Evolutionary conservation across 2,329 filamentous ascomycete genomes (phyloP).

Genomic region (Talaromyces sp.): DNA sequence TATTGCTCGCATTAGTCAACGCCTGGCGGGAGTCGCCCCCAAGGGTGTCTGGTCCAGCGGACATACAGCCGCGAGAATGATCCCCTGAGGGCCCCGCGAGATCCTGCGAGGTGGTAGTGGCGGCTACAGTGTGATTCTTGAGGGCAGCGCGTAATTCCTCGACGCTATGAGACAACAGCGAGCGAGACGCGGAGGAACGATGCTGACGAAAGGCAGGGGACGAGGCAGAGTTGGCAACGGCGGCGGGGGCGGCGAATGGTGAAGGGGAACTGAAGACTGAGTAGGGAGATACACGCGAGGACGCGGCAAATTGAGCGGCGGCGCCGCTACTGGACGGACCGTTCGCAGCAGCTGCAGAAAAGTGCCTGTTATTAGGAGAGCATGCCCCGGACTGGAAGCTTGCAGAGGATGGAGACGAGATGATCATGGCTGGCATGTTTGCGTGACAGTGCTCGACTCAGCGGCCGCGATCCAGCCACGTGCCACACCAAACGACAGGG

Average conservation of each 20-base stretch:
- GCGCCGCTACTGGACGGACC: slow-evolving; percentile 19
- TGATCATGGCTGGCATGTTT: slow-evolving; percentile 31
- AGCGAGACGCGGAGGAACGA: slow-evolving; percentile 6
- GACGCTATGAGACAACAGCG: slow-evolving; percentile 32
- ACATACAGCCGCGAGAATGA: slow-evolving; percentile 33
- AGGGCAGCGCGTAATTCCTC: slow-evolving; percentile 41
- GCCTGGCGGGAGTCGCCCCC: slow-evolving; percentile 28
- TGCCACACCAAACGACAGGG: slow-evolving; percentile 11
- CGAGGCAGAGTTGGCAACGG: neutral
- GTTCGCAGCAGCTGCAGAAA: slow-evolving; percentile 18
- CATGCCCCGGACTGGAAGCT: slow-evolving; percentile 33
- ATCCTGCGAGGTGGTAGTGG: slow-evolving; percentile 28
- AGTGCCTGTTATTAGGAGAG: slow-evolving; percentile 19
- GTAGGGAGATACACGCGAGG: slow-evolving; percentile 11
- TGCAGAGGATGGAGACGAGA: slow-evolving; percentile 40
- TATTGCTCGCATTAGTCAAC: slow-evolving; percentile 6
- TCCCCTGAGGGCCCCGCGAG: slow-evolving; percentile 27
- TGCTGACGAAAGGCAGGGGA: slow-evolving; percentile 4
- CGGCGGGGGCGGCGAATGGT: slow-evolving; percentile 7
- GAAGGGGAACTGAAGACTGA: neutral
- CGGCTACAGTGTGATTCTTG: slow-evolving; percentile 38
- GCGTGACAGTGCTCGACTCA: neutral
- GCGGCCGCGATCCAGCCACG: slow-evolving; percentile 13
- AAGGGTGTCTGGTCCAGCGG: slow-evolving; percentile 34
- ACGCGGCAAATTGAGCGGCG: slow-evolving; percentile 10